Evolutionary conservation across 192 early-diverging fungal species (phyloP), one percentile per base, ranked within the genome.

Genomic region (Geranomyces variabilis): DNA sequence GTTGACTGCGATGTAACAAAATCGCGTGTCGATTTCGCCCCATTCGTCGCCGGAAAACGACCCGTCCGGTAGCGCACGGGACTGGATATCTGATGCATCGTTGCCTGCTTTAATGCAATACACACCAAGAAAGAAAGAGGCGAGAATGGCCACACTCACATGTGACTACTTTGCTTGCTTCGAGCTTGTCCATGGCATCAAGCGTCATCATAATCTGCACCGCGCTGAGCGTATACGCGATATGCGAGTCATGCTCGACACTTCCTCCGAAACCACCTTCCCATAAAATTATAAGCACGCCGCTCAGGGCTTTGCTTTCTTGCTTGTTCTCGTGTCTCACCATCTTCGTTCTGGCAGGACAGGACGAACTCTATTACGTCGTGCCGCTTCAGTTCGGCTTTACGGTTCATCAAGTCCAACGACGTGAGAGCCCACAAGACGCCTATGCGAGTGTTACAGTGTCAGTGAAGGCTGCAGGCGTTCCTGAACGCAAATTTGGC

Each of bases 11-110:
- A 88, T 90, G 79, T 93, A 99, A 3, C 89, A 87, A 73, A 99
- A 99, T 59, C 97, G 83, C 0, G 95, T 94, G 73, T 99, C 97
- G 28, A 93, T 86, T 73, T 99, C 96, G 58, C 94, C 95, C 91
- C 92, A 98, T 14, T 79, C 77, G 77, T 99, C 97, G 14, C 97
- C 97, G 12, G 82, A 80, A 69, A 98, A 93, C n/a, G 91, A 90
- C 1, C 96, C 94, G 83, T 22, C 79, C 77, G 51, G 51, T 7
- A 24, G 7, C 51, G 51, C 51, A 15, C 51, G 51, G 24, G 51
- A 53, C 51, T 53, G 51, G 4, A 53, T 53, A 26, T 24, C 51
- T 53, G 51, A 41, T 3, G 36, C 36, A n/a, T n/a, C n/a, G n/a
- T n/a, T n/a, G n/a, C n/a, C n/a, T n/a, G n/a, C n/a, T n/a, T n/a